A percentile compares a stretch with the other conserved stretches of the same genome.
Conservation (phyloP, 805 yeast genomes). For the Candida multigemmis region DNA sequence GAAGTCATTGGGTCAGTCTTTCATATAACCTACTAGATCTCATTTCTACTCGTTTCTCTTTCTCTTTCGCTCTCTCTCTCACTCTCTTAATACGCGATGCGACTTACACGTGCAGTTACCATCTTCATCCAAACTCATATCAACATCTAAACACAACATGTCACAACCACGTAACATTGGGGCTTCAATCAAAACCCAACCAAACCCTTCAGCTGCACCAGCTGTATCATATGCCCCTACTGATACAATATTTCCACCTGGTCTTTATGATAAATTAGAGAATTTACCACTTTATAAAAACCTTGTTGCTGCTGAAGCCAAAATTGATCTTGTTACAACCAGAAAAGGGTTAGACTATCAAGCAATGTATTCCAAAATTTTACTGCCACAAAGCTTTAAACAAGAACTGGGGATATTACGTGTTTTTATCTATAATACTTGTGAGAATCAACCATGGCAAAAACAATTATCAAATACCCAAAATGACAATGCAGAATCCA, state of each 20-base stretch:
- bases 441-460: conserved; percentile 85
- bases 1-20: too few species aligned
- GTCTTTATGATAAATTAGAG: conserved; percentile 39
- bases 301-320: conserved; percentile 72
- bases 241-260: conserved; percentile 28
- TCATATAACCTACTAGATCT: too few species aligned
- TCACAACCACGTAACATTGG: conserved; percentile 8
- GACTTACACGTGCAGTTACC: too few species aligned
- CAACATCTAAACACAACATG: too few species aligned
- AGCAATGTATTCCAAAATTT: conserved; percentile 40
- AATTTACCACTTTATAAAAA: conserved; percentile 67
- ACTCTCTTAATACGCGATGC: too few species aligned
- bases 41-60: too few species aligned
- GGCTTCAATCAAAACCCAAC: conserved; percentile 17
- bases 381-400: conserved; percentile 26
- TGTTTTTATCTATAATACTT: conserved; percentile 71
- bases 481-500: conserved; percentile 28
- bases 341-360: conserved; percentile 82
- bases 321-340: conserved; percentile 71
- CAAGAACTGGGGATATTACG: conserved; percentile 57
- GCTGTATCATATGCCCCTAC: conserved; percentile 34
- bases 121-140: too few species aligned
- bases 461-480: conserved; percentile 16
- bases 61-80: too few species aligned
- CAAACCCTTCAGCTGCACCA: conserved; percentile 25